phyloP scores from a whole-genome alignment of 1,139 yeast genomes.

The Sugiyamaella paludigena region DNA sequence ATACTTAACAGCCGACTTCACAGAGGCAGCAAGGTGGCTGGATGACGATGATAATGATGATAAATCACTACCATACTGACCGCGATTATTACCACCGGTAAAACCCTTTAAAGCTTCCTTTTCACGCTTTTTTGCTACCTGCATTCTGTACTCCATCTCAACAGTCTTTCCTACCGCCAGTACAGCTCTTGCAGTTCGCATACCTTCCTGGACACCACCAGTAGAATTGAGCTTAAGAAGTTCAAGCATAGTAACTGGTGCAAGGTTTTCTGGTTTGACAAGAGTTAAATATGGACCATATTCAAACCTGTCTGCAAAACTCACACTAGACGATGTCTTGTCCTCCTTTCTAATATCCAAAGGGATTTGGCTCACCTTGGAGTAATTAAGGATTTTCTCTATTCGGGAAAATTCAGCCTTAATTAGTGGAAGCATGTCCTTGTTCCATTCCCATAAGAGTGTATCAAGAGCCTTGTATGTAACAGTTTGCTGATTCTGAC shows the following conservation, averaged over 20 bases:
- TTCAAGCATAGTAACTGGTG: slow-evolving; percentile 82
- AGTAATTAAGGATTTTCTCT: slow-evolving; percentile 32
- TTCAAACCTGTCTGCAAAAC: slow-evolving; percentile 52
- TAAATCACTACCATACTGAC: background rate
- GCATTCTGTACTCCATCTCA: slow-evolving; percentile 78
- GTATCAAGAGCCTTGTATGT: slow-evolving; percentile 49
- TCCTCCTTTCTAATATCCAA: slow-evolving; percentile 18
- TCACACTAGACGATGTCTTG: slow-evolving; percentile 17
- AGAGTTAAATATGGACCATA: slow-evolving; percentile 79
- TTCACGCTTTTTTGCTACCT: slow-evolving; percentile 47
- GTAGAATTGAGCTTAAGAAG: slow-evolving; percentile 69
- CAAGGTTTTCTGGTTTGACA: slow-evolving; percentile 74
- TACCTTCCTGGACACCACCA: slow-evolving; percentile 77
- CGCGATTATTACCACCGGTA: no score
- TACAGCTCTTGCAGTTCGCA: slow-evolving; percentile 82
- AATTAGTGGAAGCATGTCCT: slow-evolving; percentile 65
- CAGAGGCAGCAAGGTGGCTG: slow-evolving; percentile 16
- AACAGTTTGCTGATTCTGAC: slow-evolving; percentile 10
- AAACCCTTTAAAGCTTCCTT: slow-evolving; percentile 44
- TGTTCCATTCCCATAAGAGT: slow-evolving; percentile 60
- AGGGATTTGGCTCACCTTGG: slow-evolving; percentile 20
- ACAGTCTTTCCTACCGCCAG: slow-evolving; percentile 79
- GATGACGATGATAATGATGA: slow-evolving; percentile 7
- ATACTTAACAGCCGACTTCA: slow-evolving; percentile 23
- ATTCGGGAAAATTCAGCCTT: slow-evolving; percentile 23